A percentile compares a stretch with the other conserved stretches of the same genome.
These are phyloP conservation scores for Cardiospermum halicacabum DNA, from an alignment of 345 rosid species.

Conservation along the genomic window DNA sequence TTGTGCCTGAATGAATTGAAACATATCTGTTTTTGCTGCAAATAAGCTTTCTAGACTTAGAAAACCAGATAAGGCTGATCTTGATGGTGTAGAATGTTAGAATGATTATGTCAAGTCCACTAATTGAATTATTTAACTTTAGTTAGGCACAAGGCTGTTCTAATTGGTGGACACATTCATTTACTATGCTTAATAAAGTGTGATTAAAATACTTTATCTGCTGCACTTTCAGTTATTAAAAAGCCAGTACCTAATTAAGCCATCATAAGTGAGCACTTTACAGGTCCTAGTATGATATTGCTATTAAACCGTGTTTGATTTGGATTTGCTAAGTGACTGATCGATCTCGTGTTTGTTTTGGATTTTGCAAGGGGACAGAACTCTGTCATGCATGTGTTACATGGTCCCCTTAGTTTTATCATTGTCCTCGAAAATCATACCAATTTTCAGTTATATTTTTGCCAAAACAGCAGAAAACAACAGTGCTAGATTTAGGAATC, in stretches of 20 bases:
- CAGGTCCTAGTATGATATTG: too few species aligned
- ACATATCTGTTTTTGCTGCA: not conserved
- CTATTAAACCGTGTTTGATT: too few species aligned
- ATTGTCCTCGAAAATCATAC: too few species aligned
- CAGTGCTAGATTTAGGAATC: not conserved
- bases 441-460: too few species aligned
- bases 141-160: not conserved
- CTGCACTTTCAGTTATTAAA: not conserved
- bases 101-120: too few species aligned
- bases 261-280: slow-evolving; percentile 4
- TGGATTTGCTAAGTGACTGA: too few species aligned
- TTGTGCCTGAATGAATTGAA: not conserved
- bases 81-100: not conserved
- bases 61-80: not conserved
- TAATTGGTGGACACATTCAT: not conserved
- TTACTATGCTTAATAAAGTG: not conserved
- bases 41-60: not conserved
- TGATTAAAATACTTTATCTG: not conserved
- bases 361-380: too few species aligned
- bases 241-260: not conserved
- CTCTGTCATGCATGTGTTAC: not conserved
- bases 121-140: not conserved
- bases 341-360: too few species aligned
- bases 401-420: not conserved
- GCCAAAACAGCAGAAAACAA: too few species aligned